phyloP scores from a whole-genome alignment of 1,284 basidiomycete species.

The Macrocystidia cucumis region DNA sequence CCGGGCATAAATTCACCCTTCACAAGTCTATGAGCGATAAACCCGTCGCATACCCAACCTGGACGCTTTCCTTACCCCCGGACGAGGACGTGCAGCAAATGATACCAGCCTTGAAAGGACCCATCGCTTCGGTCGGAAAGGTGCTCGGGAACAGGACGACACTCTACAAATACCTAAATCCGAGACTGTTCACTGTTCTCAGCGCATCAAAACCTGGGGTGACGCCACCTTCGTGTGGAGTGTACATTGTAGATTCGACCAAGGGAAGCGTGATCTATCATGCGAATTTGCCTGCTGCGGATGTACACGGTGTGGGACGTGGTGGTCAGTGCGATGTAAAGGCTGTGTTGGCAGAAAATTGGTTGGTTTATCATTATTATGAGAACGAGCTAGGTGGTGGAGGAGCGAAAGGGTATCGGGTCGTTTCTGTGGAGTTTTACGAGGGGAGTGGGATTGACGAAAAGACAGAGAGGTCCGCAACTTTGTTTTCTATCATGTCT shows the following conservation, averaged over 20 bases:
- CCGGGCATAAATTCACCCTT: constrained; percentile 47
- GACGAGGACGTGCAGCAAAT: constrained; percentile 46
- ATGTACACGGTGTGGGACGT: constrained; percentile 11
- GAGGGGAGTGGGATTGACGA: constrained; percentile 62
- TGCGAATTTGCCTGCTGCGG: constrained; percentile 38
- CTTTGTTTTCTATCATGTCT: constrained; percentile 1
- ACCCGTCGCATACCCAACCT: constrained; percentile 52
- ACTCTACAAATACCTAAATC: constrained; percentile 93
- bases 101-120: constrained; percentile 38
- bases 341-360: constrained; percentile 80
- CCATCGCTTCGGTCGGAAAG: constrained; percentile 74
- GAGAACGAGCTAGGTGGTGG: constrained; percentile 38
- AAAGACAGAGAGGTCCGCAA: constrained; percentile 54
- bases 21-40: constrained; percentile 35
- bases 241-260: constrained; percentile 74
- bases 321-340: constrained; percentile 51
- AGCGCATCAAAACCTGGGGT: constrained; percentile 33
- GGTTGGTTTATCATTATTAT: constrained; percentile 86
- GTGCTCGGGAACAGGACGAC: constrained; percentile 85
- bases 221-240: constrained; percentile 35
- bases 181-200: constrained; percentile 65
- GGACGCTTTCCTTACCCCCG: constrained; percentile 53
- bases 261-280: constrained; percentile 76
- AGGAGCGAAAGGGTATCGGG: constrained; percentile 57
- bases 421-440: constrained; percentile 84